Conservation (phyloP, 768 basidiomycete species). For the Neoboletus magnificus region DNA sequence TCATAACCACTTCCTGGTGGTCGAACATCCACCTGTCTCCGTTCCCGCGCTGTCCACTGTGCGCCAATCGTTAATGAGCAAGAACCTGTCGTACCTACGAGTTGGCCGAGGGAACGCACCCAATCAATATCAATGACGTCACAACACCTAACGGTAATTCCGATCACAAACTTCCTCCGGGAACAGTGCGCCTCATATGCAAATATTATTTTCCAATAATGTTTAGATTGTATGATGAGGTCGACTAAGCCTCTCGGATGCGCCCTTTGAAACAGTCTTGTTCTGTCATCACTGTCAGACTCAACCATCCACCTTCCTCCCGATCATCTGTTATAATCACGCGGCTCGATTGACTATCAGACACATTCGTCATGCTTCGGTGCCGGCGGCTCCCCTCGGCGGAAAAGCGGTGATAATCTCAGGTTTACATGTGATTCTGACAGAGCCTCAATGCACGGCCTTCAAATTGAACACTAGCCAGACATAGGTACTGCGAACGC, state of each 20-base stretch:
- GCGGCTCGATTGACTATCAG: slow-evolving; percentile 4
- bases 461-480: background rate
- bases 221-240: background rate
- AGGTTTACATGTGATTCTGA: slow-evolving; percentile 5
- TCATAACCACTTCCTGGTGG: no score
- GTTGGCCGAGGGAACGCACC: no score
- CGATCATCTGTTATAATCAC: slow-evolving; percentile 1
- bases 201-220: background rate
- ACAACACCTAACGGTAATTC: background rate
- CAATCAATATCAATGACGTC: background rate
- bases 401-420: slow-evolving; percentile 1
- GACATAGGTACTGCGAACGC: background rate
- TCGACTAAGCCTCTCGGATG: background rate
- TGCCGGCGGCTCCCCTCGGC: slow-evolving; percentile 4
- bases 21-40: no score
- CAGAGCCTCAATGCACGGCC: background rate
- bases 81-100: no score
- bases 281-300: background rate
- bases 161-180: no score
- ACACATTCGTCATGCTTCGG: slow-evolving; percentile 1
- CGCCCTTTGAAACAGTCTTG: background rate
- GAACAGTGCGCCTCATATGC: no score
- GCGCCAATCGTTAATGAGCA: no score
- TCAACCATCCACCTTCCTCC: background rate
- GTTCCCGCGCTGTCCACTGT: no score